phyloP scores from a whole-genome alignment of 2,329 filamentous ascomycete species.

The Fulvia fulva region DNA sequence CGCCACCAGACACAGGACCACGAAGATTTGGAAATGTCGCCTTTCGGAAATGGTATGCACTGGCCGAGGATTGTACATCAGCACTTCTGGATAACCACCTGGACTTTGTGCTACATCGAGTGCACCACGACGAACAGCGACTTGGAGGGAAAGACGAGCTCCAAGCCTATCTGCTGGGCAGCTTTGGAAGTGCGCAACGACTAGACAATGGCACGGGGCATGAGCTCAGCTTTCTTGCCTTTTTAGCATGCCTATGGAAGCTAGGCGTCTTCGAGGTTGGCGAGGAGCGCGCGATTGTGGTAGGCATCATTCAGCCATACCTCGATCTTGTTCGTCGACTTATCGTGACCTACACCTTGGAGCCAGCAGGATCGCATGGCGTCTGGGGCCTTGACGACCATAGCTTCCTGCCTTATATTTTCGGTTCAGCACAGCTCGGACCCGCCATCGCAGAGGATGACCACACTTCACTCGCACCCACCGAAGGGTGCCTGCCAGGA shows the following conservation, averaged over 20 bases:
- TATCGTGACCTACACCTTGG: conserved; percentile 86
- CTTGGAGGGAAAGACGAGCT: conserved; percentile 54
- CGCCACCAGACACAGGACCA: conserved; percentile 79
- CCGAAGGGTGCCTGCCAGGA: conserved; percentile 68
- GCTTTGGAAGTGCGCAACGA: conserved; percentile 82
- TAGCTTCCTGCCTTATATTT: conserved; percentile 88
- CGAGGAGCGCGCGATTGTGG: conserved; percentile 72
- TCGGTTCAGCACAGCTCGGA: conserved; percentile 85
- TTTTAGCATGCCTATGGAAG: conserved; percentile 87
- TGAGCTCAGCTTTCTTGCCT: conserved; percentile 90
- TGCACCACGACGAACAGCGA: conserved; percentile 32
- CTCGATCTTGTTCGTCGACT: conserved; percentile 74
- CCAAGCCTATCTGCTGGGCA: conserved; percentile 72
- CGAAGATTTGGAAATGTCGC: conserved; percentile 88
- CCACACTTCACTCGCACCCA: conserved; percentile 53
- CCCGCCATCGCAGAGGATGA: conserved; percentile 65
- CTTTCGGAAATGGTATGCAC: conserved; percentile 76
- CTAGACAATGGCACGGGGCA: conserved; percentile 96
- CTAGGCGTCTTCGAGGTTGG: conserved; percentile 70
- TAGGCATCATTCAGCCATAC: conserved; percentile 81
- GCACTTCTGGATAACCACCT: conserved; percentile 40
- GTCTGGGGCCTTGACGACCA: conserved; percentile 99
- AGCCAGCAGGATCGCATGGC: conserved; percentile 92
- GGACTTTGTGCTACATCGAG: conserved; percentile 33
- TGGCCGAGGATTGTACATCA: conserved; percentile 60